Conservation (phyloP, 2,329 filamentous ascomycete genomes). For the Emericellopsis cladophorae region DNA sequence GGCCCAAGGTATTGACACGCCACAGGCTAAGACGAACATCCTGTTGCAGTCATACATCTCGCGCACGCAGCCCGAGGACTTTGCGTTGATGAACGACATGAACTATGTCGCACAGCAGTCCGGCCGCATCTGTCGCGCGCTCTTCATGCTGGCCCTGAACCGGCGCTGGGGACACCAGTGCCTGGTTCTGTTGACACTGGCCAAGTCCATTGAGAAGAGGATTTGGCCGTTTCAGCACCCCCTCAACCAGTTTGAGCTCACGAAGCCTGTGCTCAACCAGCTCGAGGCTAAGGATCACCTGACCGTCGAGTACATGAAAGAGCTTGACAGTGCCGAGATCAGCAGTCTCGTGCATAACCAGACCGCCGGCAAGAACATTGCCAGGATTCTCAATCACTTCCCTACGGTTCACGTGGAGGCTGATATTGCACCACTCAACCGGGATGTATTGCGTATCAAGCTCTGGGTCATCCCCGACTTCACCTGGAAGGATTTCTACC, state of each 20-base stretch:
- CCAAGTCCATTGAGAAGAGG: slow-evolving; percentile 93
- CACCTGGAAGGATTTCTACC: slow-evolving; percentile 83
- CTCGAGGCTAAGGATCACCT: slow-evolving; percentile 68
- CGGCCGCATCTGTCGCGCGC: slow-evolving; percentile 79
- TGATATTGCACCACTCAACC: slow-evolving; percentile 89
- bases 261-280: slow-evolving; percentile 69
- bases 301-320: slow-evolving; percentile 72
- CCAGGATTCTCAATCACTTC: slow-evolving; percentile 76
- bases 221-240: slow-evolving; percentile 95
- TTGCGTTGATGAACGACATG: slow-evolving; percentile 81
- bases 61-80: slow-evolving; percentile 76
- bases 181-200: slow-evolving; percentile 76
- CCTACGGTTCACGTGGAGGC: slow-evolving; percentile 83
- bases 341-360: slow-evolving; percentile 85
- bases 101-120: slow-evolving; percentile 95
- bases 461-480: slow-evolving; percentile 84
- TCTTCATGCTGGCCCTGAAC: slow-evolving; percentile 97
- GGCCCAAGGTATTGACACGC: slow-evolving; percentile 52
- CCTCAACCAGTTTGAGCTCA: slow-evolving; percentile 86
- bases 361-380: slow-evolving; percentile 70
- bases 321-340: slow-evolving; percentile 89
- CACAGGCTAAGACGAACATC: slow-evolving; percentile 92
- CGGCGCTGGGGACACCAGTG: slow-evolving; percentile 94
- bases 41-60: slow-evolving; percentile 91
- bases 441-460: slow-evolving; percentile 86